Percentiles rank a stretch among this genome's conserved stretches.
Conservation (phyloP, 2,329 filamentous ascomycete genomes). For the Exophiala alcalophila region DNA sequence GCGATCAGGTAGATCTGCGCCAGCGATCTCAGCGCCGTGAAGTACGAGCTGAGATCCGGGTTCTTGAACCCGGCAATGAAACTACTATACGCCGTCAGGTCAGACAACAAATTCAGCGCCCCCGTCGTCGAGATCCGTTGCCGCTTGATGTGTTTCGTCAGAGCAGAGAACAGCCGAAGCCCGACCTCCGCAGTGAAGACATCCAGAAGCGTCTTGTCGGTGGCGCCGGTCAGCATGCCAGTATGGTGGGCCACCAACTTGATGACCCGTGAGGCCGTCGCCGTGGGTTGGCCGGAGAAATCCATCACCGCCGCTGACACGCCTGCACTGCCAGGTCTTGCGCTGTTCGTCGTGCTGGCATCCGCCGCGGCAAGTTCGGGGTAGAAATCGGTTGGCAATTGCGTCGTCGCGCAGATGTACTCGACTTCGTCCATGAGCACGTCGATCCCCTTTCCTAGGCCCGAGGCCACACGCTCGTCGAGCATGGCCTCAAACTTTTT, state of each 20-base stretch:
- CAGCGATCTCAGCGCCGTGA: constrained; percentile 84
- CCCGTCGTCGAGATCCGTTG: constrained; percentile 88
- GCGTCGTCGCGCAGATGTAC: constrained; percentile 85
- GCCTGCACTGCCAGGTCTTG: constrained; percentile 4
- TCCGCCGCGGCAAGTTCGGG: constrained; percentile 47
- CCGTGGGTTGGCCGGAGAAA: constrained; percentile 60
- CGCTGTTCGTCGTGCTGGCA: not conserved
- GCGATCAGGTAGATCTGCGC: constrained; percentile 95
- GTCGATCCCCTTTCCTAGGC: constrained; percentile 95
- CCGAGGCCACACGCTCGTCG: constrained; percentile 91
- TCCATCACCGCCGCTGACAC: constrained; percentile 18
- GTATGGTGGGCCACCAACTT: constrained; percentile 86
- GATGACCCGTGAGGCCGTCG: constrained; percentile 75
- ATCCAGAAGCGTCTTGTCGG: constrained; percentile 96
- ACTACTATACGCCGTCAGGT: constrained; percentile 90
- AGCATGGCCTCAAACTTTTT: constrained; percentile 99
- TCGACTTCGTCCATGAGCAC: constrained; percentile 98
- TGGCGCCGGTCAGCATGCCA: constrained; percentile 87
- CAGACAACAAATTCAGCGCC: constrained; percentile 87
- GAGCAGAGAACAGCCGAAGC: constrained; percentile 79
- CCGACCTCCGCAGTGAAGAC: constrained; percentile 99
- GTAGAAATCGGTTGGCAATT: constrained; percentile 86
- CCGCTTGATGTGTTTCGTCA: constrained; percentile 97
- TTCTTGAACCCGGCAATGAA: constrained; percentile 82
- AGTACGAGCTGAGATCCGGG: constrained; percentile 80